Percentiles rank a stretch among this genome's conserved stretches.
Evolutionary conservation across 2,329 filamentous ascomycete species (phyloP).

Genomic region (Stagonosporopsis chrysanthemi): DNA sequence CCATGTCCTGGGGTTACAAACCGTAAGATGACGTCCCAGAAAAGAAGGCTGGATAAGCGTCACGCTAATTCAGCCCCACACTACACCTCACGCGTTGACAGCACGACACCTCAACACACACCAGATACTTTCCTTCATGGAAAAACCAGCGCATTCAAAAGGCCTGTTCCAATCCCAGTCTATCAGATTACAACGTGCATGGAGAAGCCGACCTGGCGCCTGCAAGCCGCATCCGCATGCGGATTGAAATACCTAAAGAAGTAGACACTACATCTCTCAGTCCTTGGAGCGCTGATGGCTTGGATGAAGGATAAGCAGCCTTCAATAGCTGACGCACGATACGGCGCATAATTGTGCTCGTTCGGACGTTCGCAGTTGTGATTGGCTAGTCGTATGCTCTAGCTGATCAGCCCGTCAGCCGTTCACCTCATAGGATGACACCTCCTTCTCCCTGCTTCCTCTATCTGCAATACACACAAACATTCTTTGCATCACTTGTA

Average conservation of each 20-base stretch:
- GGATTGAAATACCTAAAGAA: neutral
- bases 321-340: neutral
- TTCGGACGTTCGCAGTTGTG: neutral
- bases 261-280: neutral
- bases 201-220: neutral
- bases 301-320: neutral
- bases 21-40: conserved; percentile 6
- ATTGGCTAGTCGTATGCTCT: neutral
- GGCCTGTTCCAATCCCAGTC: too few relatives aligned
- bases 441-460: neutral
- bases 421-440: too few relatives aligned
- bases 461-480: neutral
- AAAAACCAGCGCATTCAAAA: neutral
- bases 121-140: neutral
- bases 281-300: neutral
- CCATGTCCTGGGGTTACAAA: conserved; percentile 7
- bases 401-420: neutral
- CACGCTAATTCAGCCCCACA: conserved; percentile 2
- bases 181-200: neutral
- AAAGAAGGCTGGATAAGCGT: conserved; percentile 1
- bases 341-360: neutral
- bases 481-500: too few relatives aligned
- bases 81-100: neutral
- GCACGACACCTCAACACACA: neutral
- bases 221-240: neutral